Base-by-base conservation (phyloP, 345 rosid species). In the Sisymbrium irio region DNA sequence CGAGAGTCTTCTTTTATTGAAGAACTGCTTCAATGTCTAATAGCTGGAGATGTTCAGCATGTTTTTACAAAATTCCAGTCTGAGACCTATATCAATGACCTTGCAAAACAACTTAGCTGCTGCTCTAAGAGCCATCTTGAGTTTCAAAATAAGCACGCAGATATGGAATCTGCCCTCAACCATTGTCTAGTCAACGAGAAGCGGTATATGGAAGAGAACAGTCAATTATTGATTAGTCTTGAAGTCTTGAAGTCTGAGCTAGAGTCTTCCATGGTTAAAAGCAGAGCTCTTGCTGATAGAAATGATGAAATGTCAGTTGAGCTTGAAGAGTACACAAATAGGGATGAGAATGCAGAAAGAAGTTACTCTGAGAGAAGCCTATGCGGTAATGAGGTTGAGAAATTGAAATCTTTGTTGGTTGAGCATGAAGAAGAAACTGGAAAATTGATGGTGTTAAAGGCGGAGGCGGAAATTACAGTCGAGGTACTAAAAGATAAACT, bases 191-290 rank as follows among this genome's bases (percentile, higher is more conserved):
- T 82, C 62, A 78, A 75, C 63, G 87, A 89, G 79, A 67, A 67
- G 2, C 80, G 74, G 62, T 77, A 67, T 65, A 72, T 44, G 59
- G 90, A 88, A 83, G 95, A 89, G 79, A 89, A 86, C 83, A 72
- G n/a, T 40, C 84, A 79, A 44, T 68, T 85, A 62, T 64, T 80
- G 82, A 68, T 51, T 17, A 74, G 72, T 73, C 80, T 83, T 36
- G 82, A 81, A 56, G 79, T 77, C 65, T 51, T 82, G 13, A 86
- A 74, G 68, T 85, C 88, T 36, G 87, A 90, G 64, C 72, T 84
- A 47, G 84, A 85, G 62, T 83, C 86, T 45, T 79, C 65, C 47
- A 63, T 71, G 60, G 60, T 80, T 72, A 84, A 86, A 71, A 83
- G 80, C 65, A 60, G 65, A 72, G 76, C 53, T 54, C 87, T 80